Conservation (phyloP, 139 green algal genomes). For the Picochlorum sp. region DNA sequence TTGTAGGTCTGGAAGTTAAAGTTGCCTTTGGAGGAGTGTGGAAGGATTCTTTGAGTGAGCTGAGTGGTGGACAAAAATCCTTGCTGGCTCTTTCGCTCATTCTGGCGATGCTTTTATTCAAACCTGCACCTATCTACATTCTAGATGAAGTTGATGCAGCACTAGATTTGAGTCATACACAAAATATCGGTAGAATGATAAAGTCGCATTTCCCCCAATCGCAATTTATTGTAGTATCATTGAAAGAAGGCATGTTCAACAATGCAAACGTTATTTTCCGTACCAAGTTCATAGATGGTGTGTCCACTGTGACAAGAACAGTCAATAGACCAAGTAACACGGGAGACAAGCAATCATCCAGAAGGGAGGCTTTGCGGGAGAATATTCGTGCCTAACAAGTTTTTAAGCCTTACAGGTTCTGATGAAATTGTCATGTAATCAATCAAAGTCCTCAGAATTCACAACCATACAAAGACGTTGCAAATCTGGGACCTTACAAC, state of each 20-base stretch:
- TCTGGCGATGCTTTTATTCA: conserved; percentile 94
- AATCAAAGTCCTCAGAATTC: no score
- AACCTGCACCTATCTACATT: conserved; percentile 98
- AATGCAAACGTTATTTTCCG: conserved; percentile 98
- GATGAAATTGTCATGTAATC: no score
- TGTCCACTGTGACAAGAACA: conserved; percentile 74
- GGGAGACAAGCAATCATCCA: neutral
- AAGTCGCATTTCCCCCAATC: conserved; percentile 91
- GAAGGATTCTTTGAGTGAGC: conserved; percentile 95
- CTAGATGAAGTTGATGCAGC: conserved; percentile 97
- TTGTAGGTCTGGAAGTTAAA: conserved; percentile 85
- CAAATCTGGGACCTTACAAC: no score
- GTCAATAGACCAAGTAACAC: conserved; percentile 2
- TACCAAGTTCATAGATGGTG: conserved; percentile 95
- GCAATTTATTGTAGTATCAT: conserved; percentile 61
- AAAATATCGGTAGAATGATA: conserved; percentile 98
- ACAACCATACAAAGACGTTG: no score
- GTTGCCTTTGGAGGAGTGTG: conserved; percentile 95
- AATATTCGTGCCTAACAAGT: conserved; percentile 4
- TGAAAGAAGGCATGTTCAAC: conserved; percentile 99
- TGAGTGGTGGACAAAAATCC: conserved; percentile 87
- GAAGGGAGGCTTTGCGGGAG: conserved; percentile 3
- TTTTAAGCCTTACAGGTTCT: neutral
- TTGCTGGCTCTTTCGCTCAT: conserved; percentile 95
- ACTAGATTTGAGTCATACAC: conserved; percentile 96